phyloP scores from a whole-genome alignment of 345 rosid species.

The Eutrema heterophyllum region DNA sequence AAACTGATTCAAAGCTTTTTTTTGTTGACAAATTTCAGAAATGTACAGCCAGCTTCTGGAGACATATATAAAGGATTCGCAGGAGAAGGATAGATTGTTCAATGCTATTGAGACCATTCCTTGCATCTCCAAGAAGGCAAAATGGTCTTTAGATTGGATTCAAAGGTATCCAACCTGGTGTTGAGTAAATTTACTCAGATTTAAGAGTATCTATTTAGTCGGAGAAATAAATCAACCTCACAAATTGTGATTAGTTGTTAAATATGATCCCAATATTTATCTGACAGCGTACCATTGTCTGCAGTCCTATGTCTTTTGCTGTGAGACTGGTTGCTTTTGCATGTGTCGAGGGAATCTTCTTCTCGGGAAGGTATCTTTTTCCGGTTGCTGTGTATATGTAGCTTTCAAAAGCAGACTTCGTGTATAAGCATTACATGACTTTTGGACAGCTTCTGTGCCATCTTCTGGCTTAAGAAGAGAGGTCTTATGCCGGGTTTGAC shows the following conservation, averaged over 20 bases:
- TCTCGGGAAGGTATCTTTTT: constrained; percentile 76
- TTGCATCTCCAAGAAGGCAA: constrained; percentile 71
- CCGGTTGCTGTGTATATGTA: neutral
- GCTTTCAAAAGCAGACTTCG: neutral
- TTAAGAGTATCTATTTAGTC: neutral
- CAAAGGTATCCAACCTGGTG: constrained; percentile 37
- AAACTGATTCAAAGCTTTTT: constrained; percentile 7
- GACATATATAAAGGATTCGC: constrained; percentile 76
- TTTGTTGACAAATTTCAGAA: constrained; percentile 37
- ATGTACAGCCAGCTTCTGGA: constrained; percentile 95
- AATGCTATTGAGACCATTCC: constrained; percentile 81
- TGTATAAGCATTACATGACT: constrained; percentile 6
- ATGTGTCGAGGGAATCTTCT: constrained; percentile 87
- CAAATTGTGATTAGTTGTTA: neutral
- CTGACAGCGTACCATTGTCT: neutral
- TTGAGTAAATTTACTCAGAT: neutral
- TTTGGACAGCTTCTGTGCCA: constrained; percentile 76
- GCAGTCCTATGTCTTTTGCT: constrained; percentile 71
- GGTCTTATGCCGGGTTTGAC: constrained; percentile 96
- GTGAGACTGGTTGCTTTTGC: constrained; percentile 88
- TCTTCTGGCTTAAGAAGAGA: constrained; percentile 96
- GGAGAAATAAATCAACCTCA: neutral
- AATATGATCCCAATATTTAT: neutral
- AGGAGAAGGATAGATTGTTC: constrained; percentile 78
- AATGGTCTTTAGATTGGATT: constrained; percentile 89